phyloP scores from a whole-genome alignment of 2,329 filamentous ascomycete genomes.

The Cladosporium sphaerospermum region DNA sequence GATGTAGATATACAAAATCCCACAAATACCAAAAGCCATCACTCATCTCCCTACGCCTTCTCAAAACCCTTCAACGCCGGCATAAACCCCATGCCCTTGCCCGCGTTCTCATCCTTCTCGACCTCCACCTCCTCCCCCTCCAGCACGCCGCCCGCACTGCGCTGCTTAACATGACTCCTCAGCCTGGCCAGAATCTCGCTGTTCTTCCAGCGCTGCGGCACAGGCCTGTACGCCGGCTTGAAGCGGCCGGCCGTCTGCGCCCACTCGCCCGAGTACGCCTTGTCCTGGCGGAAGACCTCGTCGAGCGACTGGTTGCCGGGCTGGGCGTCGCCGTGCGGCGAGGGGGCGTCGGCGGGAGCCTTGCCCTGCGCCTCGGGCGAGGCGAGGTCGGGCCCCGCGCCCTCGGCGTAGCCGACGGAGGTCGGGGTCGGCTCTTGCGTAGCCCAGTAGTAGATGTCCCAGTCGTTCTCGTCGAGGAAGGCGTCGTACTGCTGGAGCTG shows the following conservation, averaged over 20 bases:
- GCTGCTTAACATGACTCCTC: slow-evolving; percentile 69
- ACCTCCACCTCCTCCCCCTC: slow-evolving; percentile 37
- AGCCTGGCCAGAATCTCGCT: slow-evolving; percentile 73
- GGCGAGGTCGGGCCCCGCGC: slow-evolving; percentile 40
- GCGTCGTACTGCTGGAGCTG: slow-evolving; percentile 81
- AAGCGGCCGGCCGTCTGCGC: slow-evolving; percentile 93
- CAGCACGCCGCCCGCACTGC: slow-evolving; percentile 55
- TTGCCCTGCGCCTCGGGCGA: slow-evolving; percentile 41
- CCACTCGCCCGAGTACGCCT: slow-evolving; percentile 71
- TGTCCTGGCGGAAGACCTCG: slow-evolving; percentile 43
- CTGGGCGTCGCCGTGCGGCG: slow-evolving; percentile 38
- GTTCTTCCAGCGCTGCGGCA: slow-evolving; percentile 76
- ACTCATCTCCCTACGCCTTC: slow-evolving; percentile 3
- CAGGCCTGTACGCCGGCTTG: slow-evolving; percentile 85
- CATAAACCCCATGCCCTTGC: slow-evolving; percentile 44
- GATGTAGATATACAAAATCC: no score
- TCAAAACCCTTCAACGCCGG: slow-evolving; percentile 46
- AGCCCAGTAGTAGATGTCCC: slow-evolving; percentile 99
- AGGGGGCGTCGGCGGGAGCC: slow-evolving; percentile 24
- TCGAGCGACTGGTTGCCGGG: slow-evolving; percentile 26
- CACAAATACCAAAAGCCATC: no score
- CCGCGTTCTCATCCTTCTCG: slow-evolving; percentile 31
- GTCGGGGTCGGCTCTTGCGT: slow-evolving; percentile 69
- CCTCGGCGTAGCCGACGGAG: slow-evolving; percentile 52
- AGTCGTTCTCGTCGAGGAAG: slow-evolving; percentile 98